Conservation (phyloP, 805 yeast species). For the Geotrichum ghanense region DNA sequence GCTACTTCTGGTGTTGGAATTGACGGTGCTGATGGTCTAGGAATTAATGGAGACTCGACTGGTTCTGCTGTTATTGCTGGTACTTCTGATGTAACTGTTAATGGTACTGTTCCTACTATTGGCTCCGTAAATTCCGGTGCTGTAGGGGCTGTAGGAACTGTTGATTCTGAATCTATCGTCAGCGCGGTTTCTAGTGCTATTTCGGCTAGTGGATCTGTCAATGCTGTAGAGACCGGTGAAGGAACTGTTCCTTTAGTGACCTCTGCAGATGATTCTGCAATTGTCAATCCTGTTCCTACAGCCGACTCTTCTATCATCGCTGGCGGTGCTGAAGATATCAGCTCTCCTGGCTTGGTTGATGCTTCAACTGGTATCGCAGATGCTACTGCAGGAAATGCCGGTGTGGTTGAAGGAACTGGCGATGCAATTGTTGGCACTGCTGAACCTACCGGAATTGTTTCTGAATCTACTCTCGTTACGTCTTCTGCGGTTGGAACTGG, state of each 20-base stretch:
- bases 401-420: neutral
- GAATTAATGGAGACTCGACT: neutral
- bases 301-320: constrained; percentile 1
- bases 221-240: constrained; percentile 5
- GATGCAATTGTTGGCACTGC: neutral
- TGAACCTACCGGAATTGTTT: neutral
- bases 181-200: constrained; percentile 1
- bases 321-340: constrained; percentile 3
- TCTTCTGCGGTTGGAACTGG: neutral
- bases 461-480: neutral
- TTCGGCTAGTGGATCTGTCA: neutral
- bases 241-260: neutral
- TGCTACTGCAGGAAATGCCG: neutral
- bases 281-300: constrained; percentile 2
- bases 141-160: constrained; percentile 5
- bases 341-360: neutral
- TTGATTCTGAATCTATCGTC: neutral
- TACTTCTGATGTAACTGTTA: constrained; percentile 5
- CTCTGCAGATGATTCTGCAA: neutral
- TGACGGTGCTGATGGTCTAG: constrained; percentile 4
- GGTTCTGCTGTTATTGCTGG: constrained; percentile 3
- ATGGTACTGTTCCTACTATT: constrained; percentile 2
- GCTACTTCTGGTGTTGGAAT: no score
- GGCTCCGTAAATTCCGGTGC: constrained; percentile 1
- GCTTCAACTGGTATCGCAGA: neutral